Evolutionary conservation across 2,329 filamentous ascomycete genomes (phyloP).

Genomic region (Albifimbria verrucaria): DNA sequence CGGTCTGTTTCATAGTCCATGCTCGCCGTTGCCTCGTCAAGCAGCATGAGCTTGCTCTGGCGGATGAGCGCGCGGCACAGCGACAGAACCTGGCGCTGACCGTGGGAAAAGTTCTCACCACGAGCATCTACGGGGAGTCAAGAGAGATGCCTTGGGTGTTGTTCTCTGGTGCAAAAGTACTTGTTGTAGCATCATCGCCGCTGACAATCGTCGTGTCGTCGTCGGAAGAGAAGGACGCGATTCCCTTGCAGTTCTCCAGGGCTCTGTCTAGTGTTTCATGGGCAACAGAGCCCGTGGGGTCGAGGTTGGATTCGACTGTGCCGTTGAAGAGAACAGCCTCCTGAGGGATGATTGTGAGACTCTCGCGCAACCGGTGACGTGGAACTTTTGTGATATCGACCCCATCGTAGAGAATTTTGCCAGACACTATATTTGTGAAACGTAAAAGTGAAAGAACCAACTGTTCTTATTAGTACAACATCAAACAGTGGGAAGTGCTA

Average conservation of each 20-base stretch:
- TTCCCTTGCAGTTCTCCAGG: constrained; percentile 59
- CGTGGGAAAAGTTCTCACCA: constrained; percentile 55
- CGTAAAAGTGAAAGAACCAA: constrained; percentile 52
- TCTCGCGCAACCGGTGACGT: constrained; percentile 47
- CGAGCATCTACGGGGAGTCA: constrained; percentile 47
- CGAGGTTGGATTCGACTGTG: constrained; percentile 55
- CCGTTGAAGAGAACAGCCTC: constrained; percentile 57
- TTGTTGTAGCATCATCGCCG: constrained; percentile 17
- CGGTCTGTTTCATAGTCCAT: constrained; percentile 58
- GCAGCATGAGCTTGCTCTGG: constrained; percentile 51
- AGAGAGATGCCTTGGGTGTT: constrained; percentile 29
- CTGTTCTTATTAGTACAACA: constrained; percentile 15
- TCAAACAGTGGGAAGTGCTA: not conserved
- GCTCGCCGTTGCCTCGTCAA: constrained; percentile 58
- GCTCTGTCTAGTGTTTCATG: constrained; percentile 54
- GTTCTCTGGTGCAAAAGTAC: not conserved
- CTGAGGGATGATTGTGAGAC: constrained; percentile 56
- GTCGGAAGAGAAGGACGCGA: constrained; percentile 45
- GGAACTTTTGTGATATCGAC: constrained; percentile 51
- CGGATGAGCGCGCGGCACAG: constrained; percentile 54
- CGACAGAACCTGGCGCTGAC: constrained; percentile 57
- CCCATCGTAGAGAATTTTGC: constrained; percentile 53
- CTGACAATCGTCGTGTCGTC: constrained; percentile 32
- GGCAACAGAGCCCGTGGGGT: constrained; percentile 57
- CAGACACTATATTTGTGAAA: constrained; percentile 49